phyloP scores from a whole-genome alignment of 768 basidiomycete genomes.

The Podaxis carcinomalis region DNA sequence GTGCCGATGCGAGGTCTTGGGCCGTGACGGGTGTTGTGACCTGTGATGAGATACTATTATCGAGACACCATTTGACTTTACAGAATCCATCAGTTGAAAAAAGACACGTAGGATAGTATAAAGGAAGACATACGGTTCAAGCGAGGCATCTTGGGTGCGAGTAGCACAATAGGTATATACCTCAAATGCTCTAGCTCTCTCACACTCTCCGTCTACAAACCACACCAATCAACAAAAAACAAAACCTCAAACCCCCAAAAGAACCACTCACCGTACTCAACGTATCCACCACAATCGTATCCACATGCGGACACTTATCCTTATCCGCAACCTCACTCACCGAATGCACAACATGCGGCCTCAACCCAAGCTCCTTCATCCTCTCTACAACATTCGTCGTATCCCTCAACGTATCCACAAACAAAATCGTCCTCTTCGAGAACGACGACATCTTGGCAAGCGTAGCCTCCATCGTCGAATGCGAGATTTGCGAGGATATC shows the following conservation, averaged over 20 bases:
- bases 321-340: slow-evolving; percentile 81
- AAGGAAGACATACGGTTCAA: slow-evolving; percentile 57
- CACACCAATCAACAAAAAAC: slow-evolving; percentile 7
- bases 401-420: slow-evolving; percentile 83
- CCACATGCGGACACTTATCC: slow-evolving; percentile 81
- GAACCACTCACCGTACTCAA: slow-evolving; percentile 64
- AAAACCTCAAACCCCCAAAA: slow-evolving; percentile 4
- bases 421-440: slow-evolving; percentile 82
- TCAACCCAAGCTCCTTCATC: slow-evolving; percentile 75
- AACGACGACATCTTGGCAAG: slow-evolving; percentile 83
- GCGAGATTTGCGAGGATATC: slow-evolving; percentile 80
- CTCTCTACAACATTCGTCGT: slow-evolving; percentile 69
- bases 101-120: slow-evolving; percentile 2
- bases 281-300: slow-evolving; percentile 94
- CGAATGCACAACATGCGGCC: slow-evolving; percentile 70
- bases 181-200: slow-evolving; percentile 92
- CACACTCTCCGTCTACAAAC: slow-evolving; percentile 73
- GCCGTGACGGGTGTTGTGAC: slow-evolving; percentile 86
- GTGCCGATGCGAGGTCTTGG: slow-evolving; percentile 86
- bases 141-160: slow-evolving; percentile 73
- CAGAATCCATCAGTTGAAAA: background rate
- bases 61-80: slow-evolving; percentile 91
- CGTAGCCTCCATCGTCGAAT: slow-evolving; percentile 67
- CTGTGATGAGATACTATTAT: slow-evolving; percentile 94
- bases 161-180: slow-evolving; percentile 92